These are phyloP conservation scores for Kwoniella shandongensis DNA, from an alignment of 768 basidiomycete species.

Conservation along the genomic window DNA sequence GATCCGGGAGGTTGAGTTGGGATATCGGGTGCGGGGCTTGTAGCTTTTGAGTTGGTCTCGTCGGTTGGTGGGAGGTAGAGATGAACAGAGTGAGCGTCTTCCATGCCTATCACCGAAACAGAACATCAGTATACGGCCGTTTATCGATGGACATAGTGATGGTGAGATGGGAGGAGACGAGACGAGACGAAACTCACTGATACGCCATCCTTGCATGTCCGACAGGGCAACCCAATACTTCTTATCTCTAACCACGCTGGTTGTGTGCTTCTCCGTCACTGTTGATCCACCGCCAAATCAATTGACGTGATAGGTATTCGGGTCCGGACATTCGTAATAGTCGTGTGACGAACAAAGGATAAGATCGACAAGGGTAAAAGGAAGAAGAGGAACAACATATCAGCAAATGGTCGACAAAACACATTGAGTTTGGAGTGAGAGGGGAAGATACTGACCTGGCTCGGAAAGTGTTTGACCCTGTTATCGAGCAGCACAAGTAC, in stretches of 20 bases:
- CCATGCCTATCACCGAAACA: slow-evolving; percentile 73
- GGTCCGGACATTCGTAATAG: not conserved
- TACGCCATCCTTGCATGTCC: slow-evolving; percentile 99
- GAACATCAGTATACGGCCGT: not conserved
- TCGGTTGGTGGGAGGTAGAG: slow-evolving; percentile 60
- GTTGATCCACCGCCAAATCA: slow-evolving; percentile 1
- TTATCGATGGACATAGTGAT: not conserved
- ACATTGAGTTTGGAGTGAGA: not conserved
- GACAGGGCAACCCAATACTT: slow-evolving; percentile 68
- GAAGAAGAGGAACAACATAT: not conserved
- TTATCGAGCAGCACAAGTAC: not conserved
- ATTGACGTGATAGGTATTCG: not conserved
- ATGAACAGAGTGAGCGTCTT: slow-evolving; percentile 83
- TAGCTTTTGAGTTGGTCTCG: slow-evolving; percentile 22
- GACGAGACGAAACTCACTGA: slow-evolving; percentile 69
- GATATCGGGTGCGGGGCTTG: slow-evolving; percentile 27
- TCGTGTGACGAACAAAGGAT: slow-evolving; percentile 23
- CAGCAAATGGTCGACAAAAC: too few species aligned
- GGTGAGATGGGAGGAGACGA: not conserved
- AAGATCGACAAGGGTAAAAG: not conserved
- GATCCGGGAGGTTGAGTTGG: slow-evolving; percentile 48
- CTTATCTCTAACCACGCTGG: slow-evolving; percentile 43
- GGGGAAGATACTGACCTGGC: slow-evolving; percentile 37
- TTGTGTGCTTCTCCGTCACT: slow-evolving; percentile 72
- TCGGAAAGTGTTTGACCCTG: slow-evolving; percentile 53